These are phyloP conservation scores for Curvularia verruculosa DNA, from an alignment of 2,329 filamentous ascomycete species.

Conservation along the genomic window DNA sequence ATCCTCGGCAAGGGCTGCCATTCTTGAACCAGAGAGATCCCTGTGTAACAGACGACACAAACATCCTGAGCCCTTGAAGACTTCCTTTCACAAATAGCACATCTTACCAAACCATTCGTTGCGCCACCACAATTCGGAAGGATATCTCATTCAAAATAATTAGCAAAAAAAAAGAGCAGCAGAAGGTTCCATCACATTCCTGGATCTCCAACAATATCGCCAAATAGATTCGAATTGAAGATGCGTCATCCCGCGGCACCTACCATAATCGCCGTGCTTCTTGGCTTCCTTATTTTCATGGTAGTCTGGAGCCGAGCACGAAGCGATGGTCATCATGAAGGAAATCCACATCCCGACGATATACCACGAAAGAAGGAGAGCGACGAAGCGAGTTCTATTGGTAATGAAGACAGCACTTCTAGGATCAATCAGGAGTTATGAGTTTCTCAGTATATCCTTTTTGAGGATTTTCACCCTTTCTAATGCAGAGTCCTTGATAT, in stretches of 20 bases:
- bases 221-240: neutral
- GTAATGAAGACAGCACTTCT: neutral
- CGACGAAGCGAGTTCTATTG: neutral
- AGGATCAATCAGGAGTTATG: neutral
- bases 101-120: neutral
- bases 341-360: slow-evolving; percentile 45
- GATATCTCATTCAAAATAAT: no score
- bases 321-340: slow-evolving; percentile 43
- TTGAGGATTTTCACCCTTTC: neutral
- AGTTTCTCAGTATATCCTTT: neutral
- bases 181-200: neutral
- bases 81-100: neutral
- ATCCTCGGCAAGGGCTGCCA: neutral
- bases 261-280: slow-evolving; percentile 39
- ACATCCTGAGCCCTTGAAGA: neutral
- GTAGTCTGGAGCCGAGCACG: slow-evolving; percentile 33
- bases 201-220: neutral
- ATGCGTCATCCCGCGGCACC: slow-evolving; percentile 48
- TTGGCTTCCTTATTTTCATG: slow-evolving; percentile 40
- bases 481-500: neutral
- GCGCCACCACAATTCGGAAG: neutral
- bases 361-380: slow-evolving; percentile 31
- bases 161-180: neutral
- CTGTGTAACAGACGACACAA: neutral
- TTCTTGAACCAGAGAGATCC: neutral